phyloP scores from a whole-genome alignment of 768 basidiomycete species.

The Russula brevipes region DNA sequence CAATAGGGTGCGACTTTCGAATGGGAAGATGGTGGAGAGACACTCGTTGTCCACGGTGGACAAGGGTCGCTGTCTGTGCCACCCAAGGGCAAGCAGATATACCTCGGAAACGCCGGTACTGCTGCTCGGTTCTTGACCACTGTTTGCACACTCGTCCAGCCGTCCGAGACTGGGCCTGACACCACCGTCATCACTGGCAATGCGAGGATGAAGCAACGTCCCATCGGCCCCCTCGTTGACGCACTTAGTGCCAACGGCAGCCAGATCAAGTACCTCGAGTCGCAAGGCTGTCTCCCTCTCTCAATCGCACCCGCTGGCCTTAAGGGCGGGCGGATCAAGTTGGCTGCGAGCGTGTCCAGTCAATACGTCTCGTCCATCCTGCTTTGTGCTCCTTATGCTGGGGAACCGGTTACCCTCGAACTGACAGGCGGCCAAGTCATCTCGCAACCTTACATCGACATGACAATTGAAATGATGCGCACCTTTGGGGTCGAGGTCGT shows the following conservation, averaged over 20 bases:
- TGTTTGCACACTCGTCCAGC: slow-evolving; percentile 83
- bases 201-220: slow-evolving; percentile 97
- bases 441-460: slow-evolving; percentile 98
- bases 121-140: slow-evolving; percentile 97
- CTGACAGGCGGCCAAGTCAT: slow-evolving; percentile 93
- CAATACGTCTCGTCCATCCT: slow-evolving; percentile 98
- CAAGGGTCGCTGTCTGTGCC: slow-evolving; percentile 75
- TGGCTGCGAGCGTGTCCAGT: slow-evolving; percentile 92
- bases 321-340: slow-evolving; percentile 72
- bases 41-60: slow-evolving; percentile 86
- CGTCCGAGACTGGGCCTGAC: slow-evolving; percentile 36
- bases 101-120: slow-evolving; percentile 96
- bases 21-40: slow-evolving; percentile 97
- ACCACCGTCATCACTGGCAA: slow-evolving; percentile 91
- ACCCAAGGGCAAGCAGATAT: slow-evolving; percentile 76
- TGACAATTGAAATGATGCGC: slow-evolving; percentile 98
- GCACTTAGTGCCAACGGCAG: slow-evolving; percentile 81
- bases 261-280: slow-evolving; percentile 71
- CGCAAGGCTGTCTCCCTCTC: slow-evolving; percentile 81
- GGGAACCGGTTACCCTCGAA: slow-evolving; percentile 77
- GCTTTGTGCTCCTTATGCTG: slow-evolving; percentile 92
- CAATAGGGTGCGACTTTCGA: slow-evolving; percentile 80
- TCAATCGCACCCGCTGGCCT: slow-evolving; percentile 80
- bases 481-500: slow-evolving; percentile 79
- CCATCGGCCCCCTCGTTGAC: slow-evolving; percentile 91